Evolutionary conservation across 139 green algal genomes (phyloP), one percentile per base, ranked within the genome.

Genomic region (Zygnema cylindricum): DNA sequence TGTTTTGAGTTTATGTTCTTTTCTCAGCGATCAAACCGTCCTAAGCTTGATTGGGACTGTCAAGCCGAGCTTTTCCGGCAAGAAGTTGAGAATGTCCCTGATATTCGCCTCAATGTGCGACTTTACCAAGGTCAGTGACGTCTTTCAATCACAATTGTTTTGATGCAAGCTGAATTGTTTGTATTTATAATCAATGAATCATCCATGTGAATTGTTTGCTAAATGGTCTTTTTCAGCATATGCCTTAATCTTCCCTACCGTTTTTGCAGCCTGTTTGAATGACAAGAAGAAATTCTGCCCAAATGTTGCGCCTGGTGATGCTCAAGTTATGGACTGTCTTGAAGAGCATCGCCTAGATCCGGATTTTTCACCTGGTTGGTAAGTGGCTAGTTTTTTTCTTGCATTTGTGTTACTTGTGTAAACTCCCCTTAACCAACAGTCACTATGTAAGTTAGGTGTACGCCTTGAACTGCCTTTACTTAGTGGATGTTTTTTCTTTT

Each of bases 81-180:
- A 87, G 94, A 98, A 89, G 91, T 96, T 40, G 93, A 98, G 78
- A 95, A 95, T 35, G 93, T 95, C 1, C 94, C 95, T 33, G 96
- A 98, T 69, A 90, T 97, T 0, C 93, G 95, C 0, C 94, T 98
- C 0, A 94, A 93, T 54, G 76, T 93, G 0, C 77, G 75, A 16
- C 42, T n/a, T n/a, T n/a, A n/a, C n/a, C n/a, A n/a, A n/a, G n/a
- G n/a, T n/a, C n/a, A n/a, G n/a, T n/a, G n/a, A n/a, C n/a, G n/a
- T n/a, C n/a, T n/a, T n/a, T n/a, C n/a, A n/a, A n/a, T n/a, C n/a
- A n/a, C n/a, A n/a, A n/a, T n/a, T n/a, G n/a, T n/a, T n/a, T n/a
- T n/a, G n/a, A n/a, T n/a, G n/a, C n/a, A n/a, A n/a, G n/a, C n/a
- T n/a, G n/a, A n/a, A n/a, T n/a, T n/a, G n/a, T n/a, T n/a, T n/a